A percentile compares a stretch with the other conserved stretches of the same genome.
phyloP scores from a whole-genome alignment of 1,284 basidiomycete genomes.

The Ustilago loliicola region DNA sequence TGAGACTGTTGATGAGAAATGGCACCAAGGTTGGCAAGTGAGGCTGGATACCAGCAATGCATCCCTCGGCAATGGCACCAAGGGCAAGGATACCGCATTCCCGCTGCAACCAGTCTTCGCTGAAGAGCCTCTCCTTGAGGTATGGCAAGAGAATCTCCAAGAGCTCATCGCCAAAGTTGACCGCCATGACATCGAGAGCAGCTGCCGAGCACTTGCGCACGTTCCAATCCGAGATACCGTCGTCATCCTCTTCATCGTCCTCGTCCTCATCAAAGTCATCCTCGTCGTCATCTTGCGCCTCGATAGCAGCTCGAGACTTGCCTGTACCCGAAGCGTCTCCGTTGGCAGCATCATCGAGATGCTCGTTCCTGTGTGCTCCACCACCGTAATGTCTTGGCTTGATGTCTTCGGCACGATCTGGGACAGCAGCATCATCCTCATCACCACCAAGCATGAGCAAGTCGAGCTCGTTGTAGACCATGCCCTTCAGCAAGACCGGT shows the following conservation, averaged over 20 bases:
- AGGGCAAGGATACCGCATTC: slow-evolving; percentile 96
- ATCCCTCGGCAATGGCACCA: slow-evolving; percentile 98
- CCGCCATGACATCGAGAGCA: slow-evolving; percentile 95
- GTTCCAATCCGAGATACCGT: slow-evolving; percentile 99
- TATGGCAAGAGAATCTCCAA: slow-evolving; percentile 89
- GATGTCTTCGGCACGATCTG: slow-evolving; percentile 84
- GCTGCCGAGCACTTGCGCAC: slow-evolving; percentile 97
- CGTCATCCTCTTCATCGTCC: slow-evolving; percentile 93
- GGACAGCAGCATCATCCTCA: slow-evolving; percentile 83
- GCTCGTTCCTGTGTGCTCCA: slow-evolving; percentile 78
- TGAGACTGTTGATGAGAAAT: slow-evolving; percentile 89
- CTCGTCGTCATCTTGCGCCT: slow-evolving; percentile 78
- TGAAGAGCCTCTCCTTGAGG: slow-evolving; percentile 94
- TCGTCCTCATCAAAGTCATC: slow-evolving; percentile 84
- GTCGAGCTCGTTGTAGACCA: slow-evolving; percentile 97
- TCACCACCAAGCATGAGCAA: slow-evolving; percentile 95
- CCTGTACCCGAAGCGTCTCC: slow-evolving; percentile 64
- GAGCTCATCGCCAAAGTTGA: slow-evolving; percentile 87
- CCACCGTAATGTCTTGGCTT: slow-evolving; percentile 88
- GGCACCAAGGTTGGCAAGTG: slow-evolving; percentile 93
- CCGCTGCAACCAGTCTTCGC: slow-evolving; percentile 90
- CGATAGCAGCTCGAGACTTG: slow-evolving; percentile 66
- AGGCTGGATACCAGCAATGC: slow-evolving; percentile 93
- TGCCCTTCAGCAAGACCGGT: slow-evolving; percentile 93
- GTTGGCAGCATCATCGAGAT: slow-evolving; percentile 56